Conservation (phyloP, 2,329 filamentous ascomycete genomes). For the Calonectria montana region DNA sequence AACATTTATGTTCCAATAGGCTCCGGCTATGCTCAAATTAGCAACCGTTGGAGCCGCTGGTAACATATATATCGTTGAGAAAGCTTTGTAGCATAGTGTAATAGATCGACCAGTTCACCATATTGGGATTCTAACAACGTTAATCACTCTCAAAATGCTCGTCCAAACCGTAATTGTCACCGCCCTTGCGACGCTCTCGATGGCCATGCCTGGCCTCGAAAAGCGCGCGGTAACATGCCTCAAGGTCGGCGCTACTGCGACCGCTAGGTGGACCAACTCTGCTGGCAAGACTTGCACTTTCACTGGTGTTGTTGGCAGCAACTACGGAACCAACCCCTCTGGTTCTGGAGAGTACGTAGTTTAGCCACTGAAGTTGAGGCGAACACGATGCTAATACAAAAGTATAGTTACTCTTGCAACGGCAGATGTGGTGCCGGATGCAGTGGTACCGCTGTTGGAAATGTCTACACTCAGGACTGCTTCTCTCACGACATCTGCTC, state of each 20-base stretch:
- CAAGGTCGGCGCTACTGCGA: slow-evolving; percentile 48
- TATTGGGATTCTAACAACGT: not conserved
- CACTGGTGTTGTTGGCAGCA: slow-evolving; percentile 58
- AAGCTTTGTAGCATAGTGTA: not conserved
- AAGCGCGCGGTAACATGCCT: slow-evolving; percentile 37
- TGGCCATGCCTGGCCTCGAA: slow-evolving; percentile 25
- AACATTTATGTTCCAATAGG: not conserved
- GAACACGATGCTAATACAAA: not conserved
- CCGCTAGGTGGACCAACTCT: slow-evolving; percentile 58
- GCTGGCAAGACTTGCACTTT: slow-evolving; percentile 56
- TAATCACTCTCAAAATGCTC: slow-evolving; percentile 15
- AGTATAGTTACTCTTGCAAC: slow-evolving; percentile 59
- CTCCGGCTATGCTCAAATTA: not conserved
- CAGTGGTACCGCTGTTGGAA: slow-evolving; percentile 54
- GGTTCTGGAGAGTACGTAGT: slow-evolving; percentile 56
- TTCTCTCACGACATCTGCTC: slow-evolving; percentile 64
- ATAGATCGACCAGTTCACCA: not conserved
- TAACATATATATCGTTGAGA: not conserved
- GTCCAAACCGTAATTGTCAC: slow-evolving; percentile 16
- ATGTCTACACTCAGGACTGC: slow-evolving; percentile 62
- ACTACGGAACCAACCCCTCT: slow-evolving; percentile 56
- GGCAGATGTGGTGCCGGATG: slow-evolving; percentile 61
- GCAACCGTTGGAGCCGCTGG: not conserved
- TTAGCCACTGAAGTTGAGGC: rapidly evolving
- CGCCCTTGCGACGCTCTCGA: slow-evolving; percentile 19